Evolutionary conservation across 495 filamentous ascomycete genomes (phyloP), one percentile per base, ranked within the genome.

Genomic region (Neurospora sp.): DNA sequence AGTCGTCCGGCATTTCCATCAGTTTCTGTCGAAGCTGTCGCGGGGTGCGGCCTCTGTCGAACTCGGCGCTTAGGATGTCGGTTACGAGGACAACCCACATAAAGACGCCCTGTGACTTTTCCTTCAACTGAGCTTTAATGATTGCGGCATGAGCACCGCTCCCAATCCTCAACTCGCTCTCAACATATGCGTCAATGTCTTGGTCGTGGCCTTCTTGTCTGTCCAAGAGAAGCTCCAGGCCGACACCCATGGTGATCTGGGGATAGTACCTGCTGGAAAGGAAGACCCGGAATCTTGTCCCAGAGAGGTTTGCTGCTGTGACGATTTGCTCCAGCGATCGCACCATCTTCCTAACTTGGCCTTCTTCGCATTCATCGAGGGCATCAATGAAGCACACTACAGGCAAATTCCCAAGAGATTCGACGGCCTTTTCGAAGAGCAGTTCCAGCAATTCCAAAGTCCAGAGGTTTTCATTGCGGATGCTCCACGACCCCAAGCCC

Each of bases 181-280:
- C 27, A 4, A 81, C 20, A 42, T 78, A 80, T 11, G 35, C 66
- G 3, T 42, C 41, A 42, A 81, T 80, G 39, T 81, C 80, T 12
- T 77, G 27, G 31, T n/a, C 70, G 23, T 81, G 80, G 5, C 76
- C 78, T 37, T 73, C 23, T 66, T 79, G 71, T 0, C 71, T 38
- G 44, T 82, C 80, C 9, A 82, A 71, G 2, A 70, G 70, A 9
- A 82, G n/a, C 39, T 75, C 66, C 6, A 82, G 73, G 6, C 83
- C 81, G n/a, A 77, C 77, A 9, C 73, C 23, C 5, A 85, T 80
- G 0, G 72, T 74, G 62, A 89, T 84, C 48, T 84, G 72, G 0
- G 86, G 86, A 70, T 87, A 87, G 76, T 86, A 84, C 5, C 86
- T 79, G 76, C 86, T 88, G 0, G 87, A 86, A 69, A 88, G 82